Conservation (phyloP, 2,329 filamentous ascomycete species). For the Exophiala spinifera region DNA sequence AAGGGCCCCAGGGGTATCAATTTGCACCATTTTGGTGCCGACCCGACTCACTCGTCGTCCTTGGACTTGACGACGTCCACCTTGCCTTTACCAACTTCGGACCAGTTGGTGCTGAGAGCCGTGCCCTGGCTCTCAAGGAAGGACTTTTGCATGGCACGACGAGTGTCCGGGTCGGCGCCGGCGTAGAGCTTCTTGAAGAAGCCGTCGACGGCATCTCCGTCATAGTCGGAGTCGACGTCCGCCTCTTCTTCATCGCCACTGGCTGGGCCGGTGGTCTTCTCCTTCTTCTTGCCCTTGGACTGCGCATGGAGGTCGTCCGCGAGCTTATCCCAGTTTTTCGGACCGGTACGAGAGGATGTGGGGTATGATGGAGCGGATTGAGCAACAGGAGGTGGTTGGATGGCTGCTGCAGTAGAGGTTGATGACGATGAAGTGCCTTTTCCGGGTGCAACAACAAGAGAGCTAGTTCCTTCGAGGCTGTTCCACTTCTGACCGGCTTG, state of each 20-base stretch:
- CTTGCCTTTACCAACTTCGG: constrained; percentile 67
- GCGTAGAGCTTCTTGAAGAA: constrained; percentile 94
- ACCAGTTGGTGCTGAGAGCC: constrained; percentile 87
- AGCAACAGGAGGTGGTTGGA: constrained; percentile 18
- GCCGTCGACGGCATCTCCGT: constrained; percentile 52
- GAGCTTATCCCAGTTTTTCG: constrained; percentile 90
- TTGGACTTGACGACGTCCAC: constrained; percentile 52
- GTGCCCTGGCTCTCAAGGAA: constrained; percentile 93
- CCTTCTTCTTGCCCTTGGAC: constrained; percentile 32
- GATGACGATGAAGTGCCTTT: constrained; percentile 13
- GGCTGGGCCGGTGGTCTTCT: constrained; percentile 37
- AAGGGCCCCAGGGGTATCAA: no score
- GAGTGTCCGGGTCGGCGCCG: constrained; percentile 71
- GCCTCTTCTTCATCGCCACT: constrained; percentile 48
- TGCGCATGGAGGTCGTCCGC: constrained; percentile 50
- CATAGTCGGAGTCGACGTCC: constrained; percentile 44
- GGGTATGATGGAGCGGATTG: constrained; percentile 66
- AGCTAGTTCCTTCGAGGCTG: constrained; percentile 49
- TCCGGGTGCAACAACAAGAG: constrained; percentile 27
- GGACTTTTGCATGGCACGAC: constrained; percentile 96
- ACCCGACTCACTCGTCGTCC: constrained; percentile 11
- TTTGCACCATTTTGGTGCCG: no score
- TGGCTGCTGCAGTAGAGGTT: constrained; percentile 22
- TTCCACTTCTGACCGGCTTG: constrained; percentile 66
- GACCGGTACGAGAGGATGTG: constrained; percentile 76